These are phyloP conservation scores for Rhizophagus sp. DNA, from an alignment of 192 early-diverging fungal genomes.

Conservation along the genomic window DNA sequence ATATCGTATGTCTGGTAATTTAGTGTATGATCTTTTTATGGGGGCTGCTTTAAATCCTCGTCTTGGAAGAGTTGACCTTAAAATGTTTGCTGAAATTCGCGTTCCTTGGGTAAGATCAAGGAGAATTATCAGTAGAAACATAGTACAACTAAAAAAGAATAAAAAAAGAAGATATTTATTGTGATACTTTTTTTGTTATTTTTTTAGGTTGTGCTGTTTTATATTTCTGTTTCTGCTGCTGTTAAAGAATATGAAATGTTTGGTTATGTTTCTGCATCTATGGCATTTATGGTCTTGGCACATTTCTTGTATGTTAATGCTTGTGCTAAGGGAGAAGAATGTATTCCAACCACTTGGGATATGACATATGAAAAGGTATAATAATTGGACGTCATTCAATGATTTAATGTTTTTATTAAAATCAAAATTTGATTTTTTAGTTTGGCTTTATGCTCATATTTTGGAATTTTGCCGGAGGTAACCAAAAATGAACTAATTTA, in stretches of 20 bases:
- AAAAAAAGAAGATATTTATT: background rate
- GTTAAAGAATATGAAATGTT: conserved; percentile 48
- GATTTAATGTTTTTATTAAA: background rate
- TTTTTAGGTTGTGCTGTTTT: conserved; percentile 41
- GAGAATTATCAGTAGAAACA: background rate
- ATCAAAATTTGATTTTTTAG: background rate
- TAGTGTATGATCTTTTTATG: conserved; percentile 54
- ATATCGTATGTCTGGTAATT: conserved; percentile 58
- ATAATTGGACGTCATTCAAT: background rate
- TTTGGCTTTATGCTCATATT: conserved; percentile 55
- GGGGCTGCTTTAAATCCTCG: conserved; percentile 49
- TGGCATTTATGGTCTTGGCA: conserved; percentile 49
- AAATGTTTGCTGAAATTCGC: conserved; percentile 54
- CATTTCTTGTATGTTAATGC: conserved; percentile 54
- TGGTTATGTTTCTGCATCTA: conserved; percentile 42
- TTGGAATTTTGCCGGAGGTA: conserved; percentile 52
- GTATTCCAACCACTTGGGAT: conserved; percentile 55
- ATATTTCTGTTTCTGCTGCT: conserved; percentile 48
- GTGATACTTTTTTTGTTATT: background rate
- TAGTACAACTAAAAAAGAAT: background rate
- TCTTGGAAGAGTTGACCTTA: conserved; percentile 46
- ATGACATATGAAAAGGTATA: conserved; percentile 55
- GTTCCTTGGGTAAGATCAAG: conserved; percentile 42
- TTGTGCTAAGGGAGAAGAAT: conserved; percentile 54
- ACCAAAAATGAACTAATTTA: background rate